Base-by-base conservation (phyloP, 768 basidiomycete species). In the Tulasnella sp. region DNA sequence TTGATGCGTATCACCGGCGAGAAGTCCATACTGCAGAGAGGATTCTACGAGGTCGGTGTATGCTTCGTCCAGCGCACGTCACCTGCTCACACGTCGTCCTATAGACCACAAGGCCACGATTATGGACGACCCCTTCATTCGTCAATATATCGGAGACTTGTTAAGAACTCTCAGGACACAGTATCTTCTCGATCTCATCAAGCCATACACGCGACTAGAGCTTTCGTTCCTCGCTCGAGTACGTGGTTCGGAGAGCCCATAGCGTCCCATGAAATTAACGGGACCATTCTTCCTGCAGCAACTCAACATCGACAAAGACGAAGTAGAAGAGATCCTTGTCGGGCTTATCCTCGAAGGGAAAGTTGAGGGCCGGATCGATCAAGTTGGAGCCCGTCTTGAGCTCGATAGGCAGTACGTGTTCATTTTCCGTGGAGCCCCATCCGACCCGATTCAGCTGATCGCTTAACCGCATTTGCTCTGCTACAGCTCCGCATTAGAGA, bases 1-100 rank as follows among this genome's bases (percentile, higher is more conserved):
- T 99, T 22, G 93, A 95, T 82, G 98, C 98, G 0, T 99, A 99
- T 86, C 97, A 99, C 84, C 90, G 94, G 64, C 91, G 97, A 80
- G 97, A 99, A 84, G 97, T 99, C 0, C 97, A 98, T 85, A 90
- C 93, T n/a, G 98, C 98, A 0, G 97, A 99, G 87, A 97, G 93
- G 88, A 98, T 99, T 82, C 85, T 99, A 78, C 90, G 92, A 87
- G 95, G 96, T 95, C 22, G 50, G 76, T 50, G 87, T 84, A 75
- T 42, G 14, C 72, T 72, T 50, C 31, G 34, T 46, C n/a, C 75
- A 16, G 28, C 78, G n/a, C 18, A 44, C 46, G 5, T 42, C 41
- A 64, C 75, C 64, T 16, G 34, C 42, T 69, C 2, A 42, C 41
- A 41, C 54, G 37, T 14, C 16, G 1, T 14, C 73, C 22, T 58